These are phyloP conservation scores for Debaryomyces nepalensis DNA, from an alignment of 1,139 yeast species.

Conservation along the genomic window DNA sequence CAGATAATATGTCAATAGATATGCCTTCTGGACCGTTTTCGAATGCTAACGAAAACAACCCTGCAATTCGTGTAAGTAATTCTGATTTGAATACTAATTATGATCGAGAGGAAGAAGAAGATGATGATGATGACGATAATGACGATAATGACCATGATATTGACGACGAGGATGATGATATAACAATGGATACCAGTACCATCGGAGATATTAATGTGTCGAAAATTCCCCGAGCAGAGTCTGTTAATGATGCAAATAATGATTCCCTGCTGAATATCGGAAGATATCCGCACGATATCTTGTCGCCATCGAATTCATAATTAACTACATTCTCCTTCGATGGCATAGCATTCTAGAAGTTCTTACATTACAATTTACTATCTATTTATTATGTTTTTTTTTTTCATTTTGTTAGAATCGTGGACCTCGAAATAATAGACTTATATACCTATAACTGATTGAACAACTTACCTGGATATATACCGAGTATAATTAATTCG, in stretches of 20 bases:
- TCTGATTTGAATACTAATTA: conserved; percentile 11
- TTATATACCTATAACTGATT: conserved; percentile 1
- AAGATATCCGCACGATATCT: conserved; percentile 26
- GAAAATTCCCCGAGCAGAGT: conserved; percentile 9
- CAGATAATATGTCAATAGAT: conserved; percentile 21
- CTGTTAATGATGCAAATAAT: not conserved
- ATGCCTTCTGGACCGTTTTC: conserved; percentile 7
- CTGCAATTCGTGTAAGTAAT: conserved; percentile 4
- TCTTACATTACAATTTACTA: not conserved
- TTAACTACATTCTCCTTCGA: not conserved
- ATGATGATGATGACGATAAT: conserved; percentile 12
- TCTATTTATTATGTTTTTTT: not conserved
- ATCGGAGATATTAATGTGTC: conserved; percentile 11
- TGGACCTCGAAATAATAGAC: conserved; percentile 1
- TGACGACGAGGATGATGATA: conserved; percentile 19
- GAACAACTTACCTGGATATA: no score
- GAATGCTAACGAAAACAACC: not conserved
- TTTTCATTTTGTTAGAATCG: not conserved
- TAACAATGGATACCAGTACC: conserved; percentile 23
- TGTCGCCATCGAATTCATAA: conserved; percentile 18
- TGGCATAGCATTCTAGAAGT: not conserved
- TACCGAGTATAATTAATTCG: no score
- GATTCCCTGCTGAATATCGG: conserved; percentile 22
- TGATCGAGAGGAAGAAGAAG: conserved; percentile 3
- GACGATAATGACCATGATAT: conserved; percentile 11